A percentile compares a stretch with the other conserved stretches of the same genome.
phyloP scores from a whole-genome alignment of 306 rosid species.

The Quercus dentata region DNA sequence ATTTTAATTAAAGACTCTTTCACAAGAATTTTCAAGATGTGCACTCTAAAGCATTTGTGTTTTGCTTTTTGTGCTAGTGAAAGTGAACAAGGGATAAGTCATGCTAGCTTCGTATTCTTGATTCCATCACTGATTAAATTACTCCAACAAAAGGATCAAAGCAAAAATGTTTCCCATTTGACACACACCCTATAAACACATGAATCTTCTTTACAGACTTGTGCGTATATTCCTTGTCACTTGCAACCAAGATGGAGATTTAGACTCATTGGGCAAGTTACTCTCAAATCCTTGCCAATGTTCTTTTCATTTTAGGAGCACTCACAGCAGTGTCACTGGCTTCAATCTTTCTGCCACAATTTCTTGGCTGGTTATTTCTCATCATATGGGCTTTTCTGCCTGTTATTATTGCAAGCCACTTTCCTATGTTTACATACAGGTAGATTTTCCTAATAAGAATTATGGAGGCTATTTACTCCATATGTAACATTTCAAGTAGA shows the following conservation, averaged over 20 bases:
- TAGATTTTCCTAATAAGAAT: too few species aligned
- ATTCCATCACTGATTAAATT: background rate
- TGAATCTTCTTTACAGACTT: slow-evolving; percentile 18
- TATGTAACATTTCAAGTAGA: too few species aligned
- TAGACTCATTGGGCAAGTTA: background rate
- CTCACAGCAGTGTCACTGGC: slow-evolving; percentile 13
- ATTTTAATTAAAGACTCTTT: too few species aligned
- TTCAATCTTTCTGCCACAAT: background rate
- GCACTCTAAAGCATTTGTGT: too few species aligned
- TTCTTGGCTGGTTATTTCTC: slow-evolving; percentile 9
- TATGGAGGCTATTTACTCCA: too few species aligned
- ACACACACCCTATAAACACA: background rate
- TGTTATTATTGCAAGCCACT: background rate
- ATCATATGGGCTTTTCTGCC: slow-evolving; percentile 18
- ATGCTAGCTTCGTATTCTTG: slow-evolving; percentile 1
- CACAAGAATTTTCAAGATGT: too few species aligned
- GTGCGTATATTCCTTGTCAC: background rate
- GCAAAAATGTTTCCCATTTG: slow-evolving; percentile 10
- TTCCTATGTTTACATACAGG: background rate
- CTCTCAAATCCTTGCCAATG: background rate
- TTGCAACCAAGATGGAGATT: slow-evolving; percentile 3
- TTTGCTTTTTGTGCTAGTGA: too few species aligned
- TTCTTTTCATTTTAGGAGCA: slow-evolving; percentile 10
- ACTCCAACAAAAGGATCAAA: slow-evolving; percentile 8
- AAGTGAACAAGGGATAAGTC: background rate